phyloP scores from a whole-genome alignment of 805 yeast species.

The Saturnispora serradocipensis region DNA sequence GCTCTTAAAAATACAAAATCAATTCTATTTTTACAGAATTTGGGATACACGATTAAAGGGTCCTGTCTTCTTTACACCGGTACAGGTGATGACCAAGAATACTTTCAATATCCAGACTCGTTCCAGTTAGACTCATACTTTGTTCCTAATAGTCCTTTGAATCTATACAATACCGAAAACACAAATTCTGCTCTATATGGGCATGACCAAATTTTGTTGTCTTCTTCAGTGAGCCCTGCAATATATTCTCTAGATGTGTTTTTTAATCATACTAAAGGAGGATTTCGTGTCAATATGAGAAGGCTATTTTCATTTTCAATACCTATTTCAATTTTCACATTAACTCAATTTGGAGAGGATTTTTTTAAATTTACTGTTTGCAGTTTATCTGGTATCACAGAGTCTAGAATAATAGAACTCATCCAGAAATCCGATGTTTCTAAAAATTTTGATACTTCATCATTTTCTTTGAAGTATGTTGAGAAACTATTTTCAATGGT shows the following conservation, averaged over 20 bases:
- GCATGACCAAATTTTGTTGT: conserved; percentile 25
- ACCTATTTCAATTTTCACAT: conserved; percentile 16
- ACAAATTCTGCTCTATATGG: conserved; percentile 11
- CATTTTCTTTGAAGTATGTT: conserved; percentile 14
- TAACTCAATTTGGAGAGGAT: conserved; percentile 15
- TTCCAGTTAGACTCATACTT: conserved; percentile 18
- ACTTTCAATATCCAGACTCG: conserved; percentile 8
- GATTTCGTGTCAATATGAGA: conserved; percentile 13
- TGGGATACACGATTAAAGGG: conserved; percentile 18
- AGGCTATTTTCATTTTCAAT: conserved; percentile 20
- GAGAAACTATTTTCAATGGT: conserved; percentile 15
- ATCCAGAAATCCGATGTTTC: conserved; percentile 11
- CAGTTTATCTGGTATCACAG: conserved; percentile 21
- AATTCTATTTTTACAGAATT: conserved; percentile 21
- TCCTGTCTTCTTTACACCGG: conserved; percentile 20
- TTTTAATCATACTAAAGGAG: conserved; percentile 12
- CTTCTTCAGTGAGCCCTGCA: conserved; percentile 13
- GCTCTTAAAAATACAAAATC: conserved; percentile 20
- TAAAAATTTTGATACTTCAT: not conserved
- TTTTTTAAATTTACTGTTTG: conserved; percentile 16
- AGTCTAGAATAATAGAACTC: conserved; percentile 16
- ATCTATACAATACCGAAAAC: conserved; percentile 14
- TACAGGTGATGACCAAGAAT: conserved; percentile 20
- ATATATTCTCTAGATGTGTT: conserved; percentile 23
- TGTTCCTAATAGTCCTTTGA: conserved; percentile 17